These are phyloP conservation scores for Pythium rhizo-oryzae DNA, from an alignment of 352 stramenopile genomes.

Conservation along the genomic window DNA sequence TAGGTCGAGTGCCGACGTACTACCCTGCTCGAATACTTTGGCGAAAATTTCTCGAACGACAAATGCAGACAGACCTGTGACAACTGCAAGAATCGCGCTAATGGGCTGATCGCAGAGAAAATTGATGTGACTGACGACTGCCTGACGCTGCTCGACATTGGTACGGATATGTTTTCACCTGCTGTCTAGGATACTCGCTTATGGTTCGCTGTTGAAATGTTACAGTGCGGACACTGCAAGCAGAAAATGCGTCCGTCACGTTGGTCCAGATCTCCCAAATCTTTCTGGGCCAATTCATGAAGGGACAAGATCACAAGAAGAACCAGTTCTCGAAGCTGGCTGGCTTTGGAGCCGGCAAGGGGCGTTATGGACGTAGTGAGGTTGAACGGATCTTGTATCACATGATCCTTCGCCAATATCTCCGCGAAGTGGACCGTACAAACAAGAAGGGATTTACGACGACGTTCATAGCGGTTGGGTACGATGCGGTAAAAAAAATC, in stretches of 20 bases:
- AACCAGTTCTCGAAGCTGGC: constrained; percentile 56
- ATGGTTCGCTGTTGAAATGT: constrained; percentile 22
- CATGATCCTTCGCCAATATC: constrained; percentile 87
- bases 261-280: constrained; percentile 77
- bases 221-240: constrained; percentile 57
- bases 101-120: constrained; percentile 71
- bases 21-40: constrained; percentile 86
- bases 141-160: constrained; percentile 52
- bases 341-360: constrained; percentile 73
- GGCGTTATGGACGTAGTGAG: constrained; percentile 75
- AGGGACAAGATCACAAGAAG: constrained; percentile 76
- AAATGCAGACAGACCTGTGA: constrained; percentile 81
- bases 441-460: constrained; percentile 86
- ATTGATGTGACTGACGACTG: constrained; percentile 81
- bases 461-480: constrained; percentile 68
- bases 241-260: constrained; percentile 59
- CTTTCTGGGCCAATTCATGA: constrained; percentile 66
- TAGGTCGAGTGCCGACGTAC: constrained; percentile 81
- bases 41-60: constrained; percentile 82
- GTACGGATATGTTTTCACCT: constrained; percentile 38
- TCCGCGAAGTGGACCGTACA: constrained; percentile 78
- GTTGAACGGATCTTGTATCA: constrained; percentile 86
- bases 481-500: constrained; percentile 55
- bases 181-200: neutral
- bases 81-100: constrained; percentile 85